Evolutionary conservation across 305 asterid genomes (phyloP), one percentile per base, ranked within the genome.

Genomic region (Solanum chacoense): DNA sequence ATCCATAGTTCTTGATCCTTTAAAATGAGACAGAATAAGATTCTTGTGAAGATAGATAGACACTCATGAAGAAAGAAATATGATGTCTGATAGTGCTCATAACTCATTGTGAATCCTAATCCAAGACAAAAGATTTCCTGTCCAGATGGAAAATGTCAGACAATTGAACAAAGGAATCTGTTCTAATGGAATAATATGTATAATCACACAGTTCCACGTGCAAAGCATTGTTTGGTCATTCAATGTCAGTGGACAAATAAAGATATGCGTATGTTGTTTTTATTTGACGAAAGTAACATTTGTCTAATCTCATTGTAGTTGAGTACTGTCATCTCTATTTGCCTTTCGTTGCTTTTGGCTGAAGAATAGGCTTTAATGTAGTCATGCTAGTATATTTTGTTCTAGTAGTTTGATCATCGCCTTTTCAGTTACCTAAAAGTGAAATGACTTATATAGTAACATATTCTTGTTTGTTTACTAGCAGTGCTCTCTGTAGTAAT

Each of bases 401-500:
- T 31, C 29, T 4, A n/a, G 42, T 26, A 86, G 81, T 71, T 28
- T 37, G 37, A 36, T 86, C 71, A 71, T 69, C 11, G 45, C 45
- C 28, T 86, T 37, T 37, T 63, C 77, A 65, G 89, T 92, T 88
- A 59, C 50, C 87, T 35, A 88, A 87, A 50, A 37, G 34, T 22
- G 12, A 59, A 22, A 13, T 8, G 87, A 83, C 88, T 75, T 34
- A 75, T 75, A 20, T 75, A 34, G 81, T 81, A 87, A 89, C 45
- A 75, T 36, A 87, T 40, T 88, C 73, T 80, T 87, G 75, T 71
- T 65, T 72, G 78, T 87, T 76, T 65, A 35, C 87, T 78, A 78
- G 77, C 72, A 69, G 87, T 89, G 88, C 91, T 22, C 88, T 85
- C 59, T 40, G 45, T 40, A 29, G 74, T 90, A 89, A 88, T 67